phyloP scores from a whole-genome alignment of 2,329 filamentous ascomycete species.

The Pseudogymnoascus sp. region DNA sequence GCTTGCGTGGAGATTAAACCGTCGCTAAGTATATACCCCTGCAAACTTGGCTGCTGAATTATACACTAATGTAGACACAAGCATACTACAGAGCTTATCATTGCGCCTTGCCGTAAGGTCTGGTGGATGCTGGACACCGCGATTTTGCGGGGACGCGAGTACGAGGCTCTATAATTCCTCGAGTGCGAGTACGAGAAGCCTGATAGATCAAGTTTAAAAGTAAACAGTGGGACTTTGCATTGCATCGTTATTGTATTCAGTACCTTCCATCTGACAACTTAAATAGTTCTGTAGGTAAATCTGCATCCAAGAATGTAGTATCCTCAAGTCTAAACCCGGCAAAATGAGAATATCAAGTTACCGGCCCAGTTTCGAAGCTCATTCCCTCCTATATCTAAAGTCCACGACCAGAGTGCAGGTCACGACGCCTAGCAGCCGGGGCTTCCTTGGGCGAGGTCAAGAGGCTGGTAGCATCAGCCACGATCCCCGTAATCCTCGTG shows the following conservation, averaged over 20 bases:
- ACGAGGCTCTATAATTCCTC: neutral
- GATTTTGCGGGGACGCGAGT: neutral
- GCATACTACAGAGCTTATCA: neutral
- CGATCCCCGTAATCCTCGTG: slow-evolving; percentile 8
- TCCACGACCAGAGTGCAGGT: neutral
- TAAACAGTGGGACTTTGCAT: neutral
- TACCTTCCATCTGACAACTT: neutral
- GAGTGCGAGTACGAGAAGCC: neutral
- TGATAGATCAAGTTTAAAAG: neutral
- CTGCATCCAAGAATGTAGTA: neutral
- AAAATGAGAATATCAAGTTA: neutral
- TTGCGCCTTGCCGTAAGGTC: neutral
- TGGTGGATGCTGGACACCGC: neutral
- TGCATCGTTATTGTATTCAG: neutral
- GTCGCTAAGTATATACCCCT: neutral
- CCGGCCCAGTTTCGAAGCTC: neutral
- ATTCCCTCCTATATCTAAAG: neutral
- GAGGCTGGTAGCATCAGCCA: slow-evolving; percentile 13
- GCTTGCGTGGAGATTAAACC: neutral
- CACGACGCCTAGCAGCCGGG: neutral
- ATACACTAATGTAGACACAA: neutral
- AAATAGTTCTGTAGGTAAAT: neutral
- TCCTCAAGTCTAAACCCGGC: neutral
- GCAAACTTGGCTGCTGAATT: neutral
- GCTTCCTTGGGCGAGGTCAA: slow-evolving; percentile 11